Evolutionary conservation across 345 rosid genomes (phyloP).

Genomic region (Bruguiera sexangula): DNA sequence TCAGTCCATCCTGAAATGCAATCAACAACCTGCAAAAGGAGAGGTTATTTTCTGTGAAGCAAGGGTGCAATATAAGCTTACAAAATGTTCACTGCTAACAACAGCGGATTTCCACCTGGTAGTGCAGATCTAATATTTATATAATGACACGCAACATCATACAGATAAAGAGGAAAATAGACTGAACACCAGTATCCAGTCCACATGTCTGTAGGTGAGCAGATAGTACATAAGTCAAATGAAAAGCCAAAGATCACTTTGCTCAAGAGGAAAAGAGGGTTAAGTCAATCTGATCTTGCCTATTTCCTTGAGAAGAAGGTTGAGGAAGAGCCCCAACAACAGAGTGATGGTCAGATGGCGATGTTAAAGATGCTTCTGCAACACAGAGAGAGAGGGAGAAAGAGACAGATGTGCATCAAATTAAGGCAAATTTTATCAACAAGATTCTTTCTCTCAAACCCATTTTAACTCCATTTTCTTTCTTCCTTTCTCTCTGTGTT

Average conservation of each 20-base stretch:
- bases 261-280: background rate
- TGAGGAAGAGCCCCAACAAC: conserved; percentile 32
- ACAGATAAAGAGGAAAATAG: background rate
- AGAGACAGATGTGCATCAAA: background rate
- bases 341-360: conserved; percentile 12
- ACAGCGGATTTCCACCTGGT: background rate
- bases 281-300: conserved; percentile 21
- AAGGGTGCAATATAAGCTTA: conserved; percentile 1
- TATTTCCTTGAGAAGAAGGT: conserved; percentile 26
- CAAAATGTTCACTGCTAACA: background rate
- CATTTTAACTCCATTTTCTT: no score
- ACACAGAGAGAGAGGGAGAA: background rate
- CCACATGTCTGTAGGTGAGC: conserved; percentile 11
- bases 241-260: conserved; percentile 6
- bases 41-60: background rate
- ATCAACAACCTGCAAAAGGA: conserved; percentile 23
- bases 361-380: conserved; percentile 25
- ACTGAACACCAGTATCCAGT: conserved; percentile 8
- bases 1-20: conserved; percentile 28
- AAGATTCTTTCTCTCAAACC: no score
- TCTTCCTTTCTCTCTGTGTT: no score
- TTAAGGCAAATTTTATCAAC: background rate
- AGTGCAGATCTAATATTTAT: no score
- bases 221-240: conserved; percentile 2
- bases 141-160: no score